Percentiles rank a stretch among this genome's conserved stretches.
phyloP scores from a whole-genome alignment of 345 rosid species.

The Passiflora organensis region DNA sequence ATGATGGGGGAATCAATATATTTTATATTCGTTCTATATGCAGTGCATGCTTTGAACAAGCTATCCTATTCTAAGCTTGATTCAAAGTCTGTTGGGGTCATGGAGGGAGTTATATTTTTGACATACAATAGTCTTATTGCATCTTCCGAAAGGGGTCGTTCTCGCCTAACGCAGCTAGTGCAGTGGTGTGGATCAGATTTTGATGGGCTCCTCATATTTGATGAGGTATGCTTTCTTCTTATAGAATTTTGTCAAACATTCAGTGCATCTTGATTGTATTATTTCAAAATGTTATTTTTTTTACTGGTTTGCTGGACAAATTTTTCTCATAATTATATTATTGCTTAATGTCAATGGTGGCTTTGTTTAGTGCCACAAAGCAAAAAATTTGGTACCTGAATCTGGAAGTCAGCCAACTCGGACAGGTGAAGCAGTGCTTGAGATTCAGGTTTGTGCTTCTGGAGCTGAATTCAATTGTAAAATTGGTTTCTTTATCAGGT shows the following conservation, averaged over 20 bases:
- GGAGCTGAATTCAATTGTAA: constrained; percentile 11
- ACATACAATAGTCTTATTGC: constrained; percentile 98
- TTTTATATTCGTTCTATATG: constrained; percentile 21
- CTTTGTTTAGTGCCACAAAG: constrained; percentile 89
- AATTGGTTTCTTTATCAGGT: not conserved
- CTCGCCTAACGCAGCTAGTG: constrained; percentile 97
- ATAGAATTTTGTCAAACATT: constrained; percentile 1
- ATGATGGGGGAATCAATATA: not conserved
- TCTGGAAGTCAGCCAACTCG: constrained; percentile 99
- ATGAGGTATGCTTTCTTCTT: constrained; percentile 50
- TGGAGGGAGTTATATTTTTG: constrained; percentile 85
- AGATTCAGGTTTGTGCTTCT: constrained; percentile 67
- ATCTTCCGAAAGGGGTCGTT: constrained; percentile 96
- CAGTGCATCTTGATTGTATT: constrained; percentile 4
- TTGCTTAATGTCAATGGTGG: constrained; percentile 26
- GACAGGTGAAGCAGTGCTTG: constrained; percentile 96
- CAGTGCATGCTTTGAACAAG: constrained; percentile 98
- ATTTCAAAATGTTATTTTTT: constrained; percentile 4
- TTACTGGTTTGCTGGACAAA: constrained; percentile 6
- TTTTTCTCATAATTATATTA: not conserved
- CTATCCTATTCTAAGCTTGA: constrained; percentile 96
- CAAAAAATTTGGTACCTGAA: constrained; percentile 97
- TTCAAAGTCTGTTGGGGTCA: constrained; percentile 82
- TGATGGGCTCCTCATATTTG: constrained; percentile 89
- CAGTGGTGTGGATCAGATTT: constrained; percentile 92